Base-by-base conservation (phyloP, 495 filamentous ascomycete genomes). In the Umbilicaria muhlenbergii region DNA sequence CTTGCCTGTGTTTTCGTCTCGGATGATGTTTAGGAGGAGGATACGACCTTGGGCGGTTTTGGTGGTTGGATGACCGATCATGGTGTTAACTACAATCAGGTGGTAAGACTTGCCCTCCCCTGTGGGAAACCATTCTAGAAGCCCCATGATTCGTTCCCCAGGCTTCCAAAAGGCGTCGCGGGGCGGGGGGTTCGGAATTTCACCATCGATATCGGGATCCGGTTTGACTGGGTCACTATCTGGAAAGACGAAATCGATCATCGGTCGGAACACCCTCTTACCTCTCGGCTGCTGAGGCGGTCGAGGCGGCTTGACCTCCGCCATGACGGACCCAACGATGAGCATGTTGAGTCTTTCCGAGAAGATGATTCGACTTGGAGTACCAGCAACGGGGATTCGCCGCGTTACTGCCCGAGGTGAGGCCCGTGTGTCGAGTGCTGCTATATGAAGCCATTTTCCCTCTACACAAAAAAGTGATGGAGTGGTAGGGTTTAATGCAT, bases 61-160 rank as follows among this genome's bases (percentile, higher is more conserved):
- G 14, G 38, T 43, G 15, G 16, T 17, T 28, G 36, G 35, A n/a
- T 35, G 24, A 11, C 38, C 40, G 17, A 48, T 35, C 34, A 33
- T 38, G 11, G 53, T 53, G 38, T 46, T 28, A 10, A 73, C 55
- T 24, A 66, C 59, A 19, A 73, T 52, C 41, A 70, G 58, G 46
- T 73, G 66, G 32, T 69, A 68, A 35, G 57, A 51, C n/a, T 67
- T 52, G 10, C 56, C 61, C 16, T 56, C 55, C 45, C 55, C 58
- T 35, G 50, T 51, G 21, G 65, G 67, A 7, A 56, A 60, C 70
- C 70, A 73, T 44, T 73, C 70, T 14, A 66, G 43, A 11, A 72
- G 66, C 41, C 66, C 70, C 24, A 62, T 64, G 39, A 71, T 61
- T 12, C 55, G 63, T 47, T 73, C 70, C 6, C 67, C 68, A n/a